phyloP scores from a whole-genome alignment of 2,329 filamentous ascomycete species.

The Xylariaceae sp. region DNA sequence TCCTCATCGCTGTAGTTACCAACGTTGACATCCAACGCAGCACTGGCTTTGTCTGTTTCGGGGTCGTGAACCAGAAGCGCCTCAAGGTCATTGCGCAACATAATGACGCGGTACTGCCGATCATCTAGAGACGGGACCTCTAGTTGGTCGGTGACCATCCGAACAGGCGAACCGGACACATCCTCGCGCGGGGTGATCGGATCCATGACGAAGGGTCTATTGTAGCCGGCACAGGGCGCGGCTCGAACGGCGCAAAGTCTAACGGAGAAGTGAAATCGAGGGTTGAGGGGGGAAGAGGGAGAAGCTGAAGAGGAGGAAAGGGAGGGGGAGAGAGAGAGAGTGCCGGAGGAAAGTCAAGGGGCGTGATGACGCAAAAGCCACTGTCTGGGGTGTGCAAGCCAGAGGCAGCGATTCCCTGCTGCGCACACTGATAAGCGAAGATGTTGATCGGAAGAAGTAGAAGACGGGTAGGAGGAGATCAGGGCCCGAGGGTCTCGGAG shows the following conservation, averaged over 20 bases:
- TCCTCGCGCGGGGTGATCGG: slow-evolving; percentile 24
- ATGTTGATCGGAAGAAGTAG: no score
- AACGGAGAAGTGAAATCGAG: background rate
- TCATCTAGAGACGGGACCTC: slow-evolving; percentile 56
- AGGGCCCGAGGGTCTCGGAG: slow-evolving; percentile 4
- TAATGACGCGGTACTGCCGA: slow-evolving; percentile 81
- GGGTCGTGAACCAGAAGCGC: slow-evolving; percentile 89
- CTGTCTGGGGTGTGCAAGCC: slow-evolving; percentile 10
- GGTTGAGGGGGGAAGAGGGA: slow-evolving; percentile 2
- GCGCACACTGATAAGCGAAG: no score
- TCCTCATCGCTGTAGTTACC: slow-evolving; percentile 90
- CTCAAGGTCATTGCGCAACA: slow-evolving; percentile 81
- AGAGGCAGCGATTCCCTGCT: slow-evolving; percentile 1
- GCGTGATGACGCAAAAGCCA: slow-evolving; percentile 15
- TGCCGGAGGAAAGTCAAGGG: slow-evolving; percentile 6
- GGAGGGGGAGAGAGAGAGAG: slow-evolving; percentile 4
- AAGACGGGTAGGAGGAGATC: background rate
- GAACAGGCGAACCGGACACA: slow-evolving; percentile 30
- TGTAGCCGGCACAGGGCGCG: slow-evolving; percentile 9
- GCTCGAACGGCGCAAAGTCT: slow-evolving; percentile 8
- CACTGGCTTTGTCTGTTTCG: slow-evolving; percentile 94
- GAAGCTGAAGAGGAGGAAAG: slow-evolving; percentile 3
- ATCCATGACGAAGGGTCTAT: slow-evolving; percentile 23
- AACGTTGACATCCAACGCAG: slow-evolving; percentile 91
- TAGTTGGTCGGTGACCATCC: slow-evolving; percentile 34